phyloP scores from a whole-genome alignment of 2,329 filamentous ascomycete genomes.

The Blastomyces parvus region DNA sequence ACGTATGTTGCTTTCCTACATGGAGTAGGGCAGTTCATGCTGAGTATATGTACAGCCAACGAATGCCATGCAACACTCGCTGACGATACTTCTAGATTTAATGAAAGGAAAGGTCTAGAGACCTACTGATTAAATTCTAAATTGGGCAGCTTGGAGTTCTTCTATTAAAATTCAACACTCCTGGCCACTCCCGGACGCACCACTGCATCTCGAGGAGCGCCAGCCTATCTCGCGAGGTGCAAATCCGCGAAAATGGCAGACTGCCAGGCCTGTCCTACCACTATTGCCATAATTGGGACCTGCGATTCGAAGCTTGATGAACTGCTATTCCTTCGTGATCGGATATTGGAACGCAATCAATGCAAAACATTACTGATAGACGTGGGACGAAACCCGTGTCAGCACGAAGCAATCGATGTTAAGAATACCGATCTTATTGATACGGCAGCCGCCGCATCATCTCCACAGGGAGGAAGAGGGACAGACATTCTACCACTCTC shows the following conservation, averaged over 20 bases:
- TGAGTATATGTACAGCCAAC: background rate
- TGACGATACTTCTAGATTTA: background rate
- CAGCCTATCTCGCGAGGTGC: background rate
- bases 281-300: conserved; percentile 51
- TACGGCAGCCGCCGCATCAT: conserved; percentile 19
- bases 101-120: background rate
- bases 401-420: conserved; percentile 42
- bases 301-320: conserved; percentile 57
- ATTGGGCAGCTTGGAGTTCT: background rate
- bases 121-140: background rate
- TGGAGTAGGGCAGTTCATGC: background rate
- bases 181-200: background rate
- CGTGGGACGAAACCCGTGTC: conserved; percentile 41
- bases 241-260: background rate
- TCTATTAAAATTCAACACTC: background rate
- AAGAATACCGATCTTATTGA: conserved; percentile 36
- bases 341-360: conserved; percentile 31
- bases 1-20: background rate
- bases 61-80: background rate
- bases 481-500: conserved; percentile 32
- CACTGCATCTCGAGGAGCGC: background rate
- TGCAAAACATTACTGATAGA: conserved; percentile 44
- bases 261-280: conserved; percentile 17
- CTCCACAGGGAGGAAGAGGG: conserved; percentile 20
- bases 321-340: conserved; percentile 45